Conservation (phyloP, 768 basidiomycete species). For the Cubamyces lactineus region DNA sequence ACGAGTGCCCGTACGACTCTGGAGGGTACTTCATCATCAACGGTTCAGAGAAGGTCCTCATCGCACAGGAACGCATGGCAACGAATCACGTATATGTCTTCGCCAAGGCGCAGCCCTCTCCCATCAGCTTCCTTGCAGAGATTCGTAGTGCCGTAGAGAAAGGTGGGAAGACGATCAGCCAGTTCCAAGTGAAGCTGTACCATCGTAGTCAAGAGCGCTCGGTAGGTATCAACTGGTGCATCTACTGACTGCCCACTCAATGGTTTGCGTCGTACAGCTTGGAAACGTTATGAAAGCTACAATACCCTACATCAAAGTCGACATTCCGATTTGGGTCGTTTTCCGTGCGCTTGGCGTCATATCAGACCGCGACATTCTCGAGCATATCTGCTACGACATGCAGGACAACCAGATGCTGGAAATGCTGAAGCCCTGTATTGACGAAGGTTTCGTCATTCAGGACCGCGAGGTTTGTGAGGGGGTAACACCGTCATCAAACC, state of each 20-base stretch:
- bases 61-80: constrained; percentile 99
- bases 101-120: constrained; percentile 95
- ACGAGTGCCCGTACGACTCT: constrained; percentile 98
- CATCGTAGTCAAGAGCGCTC: constrained; percentile 87
- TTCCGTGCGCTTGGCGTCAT: constrained; percentile 98
- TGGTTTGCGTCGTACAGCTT: constrained; percentile 46
- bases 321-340: constrained; percentile 98
- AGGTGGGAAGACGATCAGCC: constrained; percentile 96
- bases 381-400: constrained; percentile 98
- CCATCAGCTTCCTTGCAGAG: constrained; percentile 94
- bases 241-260: neutral
- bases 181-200: constrained; percentile 98
- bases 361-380: constrained; percentile 95
- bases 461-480: constrained; percentile 75
- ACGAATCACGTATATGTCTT: constrained; percentile 99
- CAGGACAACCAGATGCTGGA: constrained; percentile 96
- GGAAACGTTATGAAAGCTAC: constrained; percentile 96
- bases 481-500: no score
- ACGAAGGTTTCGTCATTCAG: constrained; percentile 98
- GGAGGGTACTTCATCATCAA: constrained; percentile 99
- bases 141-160: constrained; percentile 98
- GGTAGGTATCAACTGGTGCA: constrained; percentile 47
- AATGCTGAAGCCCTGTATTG: constrained; percentile 97
- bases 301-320: constrained; percentile 97
- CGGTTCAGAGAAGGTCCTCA: constrained; percentile 99